Conservation (phyloP, 2,329 filamentous ascomycete species). For the Xylaria sp. region DNA sequence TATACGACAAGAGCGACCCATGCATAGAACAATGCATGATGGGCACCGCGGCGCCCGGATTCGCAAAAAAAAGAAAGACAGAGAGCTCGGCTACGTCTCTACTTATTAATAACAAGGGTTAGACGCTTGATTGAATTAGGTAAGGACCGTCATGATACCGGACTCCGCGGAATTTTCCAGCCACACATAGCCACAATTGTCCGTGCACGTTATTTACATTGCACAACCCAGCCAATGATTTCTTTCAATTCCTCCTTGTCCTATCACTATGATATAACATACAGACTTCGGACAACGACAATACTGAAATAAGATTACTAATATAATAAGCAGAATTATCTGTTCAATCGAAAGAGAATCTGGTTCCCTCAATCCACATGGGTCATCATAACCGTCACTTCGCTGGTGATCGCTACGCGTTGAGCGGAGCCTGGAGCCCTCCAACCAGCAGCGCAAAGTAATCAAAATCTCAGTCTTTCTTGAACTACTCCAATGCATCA, state of each 20-base stretch:
- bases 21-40: neutral
- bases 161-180: neutral
- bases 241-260: neutral
- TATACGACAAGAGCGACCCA: neutral
- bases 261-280: neutral
- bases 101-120: too few species aligned
- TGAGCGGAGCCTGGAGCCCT: conserved; percentile 52
- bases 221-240: neutral
- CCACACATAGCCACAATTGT: conserved; percentile 4
- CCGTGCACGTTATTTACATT: neutral
- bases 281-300: neutral
- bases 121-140: too few species aligned
- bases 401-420: conserved; percentile 49
- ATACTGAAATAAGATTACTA: neutral
- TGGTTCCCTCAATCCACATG: conserved; percentile 35
- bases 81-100: too few species aligned
- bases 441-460: conserved; percentile 55
- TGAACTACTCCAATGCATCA: neutral
- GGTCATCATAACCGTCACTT: conserved; percentile 53
- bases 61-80: too few species aligned
- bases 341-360: neutral
- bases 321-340: neutral
- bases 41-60: neutral
- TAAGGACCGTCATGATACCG: too few species aligned
- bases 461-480: conserved; percentile 22